phyloP scores from a whole-genome alignment of 129 eudicot species.

The Flaveria trinervia region DNA sequence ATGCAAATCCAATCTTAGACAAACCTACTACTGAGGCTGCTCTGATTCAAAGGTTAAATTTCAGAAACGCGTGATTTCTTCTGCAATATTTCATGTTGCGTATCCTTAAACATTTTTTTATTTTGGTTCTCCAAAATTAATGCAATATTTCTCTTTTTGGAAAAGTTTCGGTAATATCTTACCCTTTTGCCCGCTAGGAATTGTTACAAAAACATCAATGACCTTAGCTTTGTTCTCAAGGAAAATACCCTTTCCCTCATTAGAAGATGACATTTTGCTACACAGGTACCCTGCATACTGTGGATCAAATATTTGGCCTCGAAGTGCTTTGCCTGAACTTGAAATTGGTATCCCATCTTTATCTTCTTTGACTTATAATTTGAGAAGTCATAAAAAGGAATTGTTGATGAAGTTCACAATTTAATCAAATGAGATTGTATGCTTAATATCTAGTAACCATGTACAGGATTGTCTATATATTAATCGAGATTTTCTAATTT shows the following conservation, averaged over 20 bases:
- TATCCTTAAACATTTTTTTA: neutral
- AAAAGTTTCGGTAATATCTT: neutral
- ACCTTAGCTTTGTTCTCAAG: neutral
- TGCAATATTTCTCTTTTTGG: neutral
- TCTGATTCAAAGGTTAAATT: constrained; percentile 57
- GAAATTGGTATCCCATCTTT: constrained; percentile 64
- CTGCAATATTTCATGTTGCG: neutral
- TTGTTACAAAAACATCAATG: neutral
- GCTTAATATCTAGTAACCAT: neutral
- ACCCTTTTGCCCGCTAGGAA: constrained; percentile 11
- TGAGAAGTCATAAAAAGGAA: constrained; percentile 8
- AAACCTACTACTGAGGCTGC: constrained; percentile 62
- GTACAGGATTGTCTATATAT: neutral
- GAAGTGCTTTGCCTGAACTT: constrained; percentile 75
- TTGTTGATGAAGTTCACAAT: neutral
- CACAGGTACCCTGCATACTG: constrained; percentile 95
- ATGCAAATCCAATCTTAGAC: constrained; percentile 88
- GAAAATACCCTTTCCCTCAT: neutral
- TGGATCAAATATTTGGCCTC: constrained; percentile 94
- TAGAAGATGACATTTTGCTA: constrained; percentile 4
- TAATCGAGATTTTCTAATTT: neutral
- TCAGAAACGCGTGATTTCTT: neutral
- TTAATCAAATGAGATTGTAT: neutral
- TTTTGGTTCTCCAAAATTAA: neutral
- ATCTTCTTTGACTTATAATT: constrained; percentile 18